Base-by-base conservation (phyloP, 2,329 filamentous ascomycete genomes). In the Rugonectria rugulosa region DNA sequence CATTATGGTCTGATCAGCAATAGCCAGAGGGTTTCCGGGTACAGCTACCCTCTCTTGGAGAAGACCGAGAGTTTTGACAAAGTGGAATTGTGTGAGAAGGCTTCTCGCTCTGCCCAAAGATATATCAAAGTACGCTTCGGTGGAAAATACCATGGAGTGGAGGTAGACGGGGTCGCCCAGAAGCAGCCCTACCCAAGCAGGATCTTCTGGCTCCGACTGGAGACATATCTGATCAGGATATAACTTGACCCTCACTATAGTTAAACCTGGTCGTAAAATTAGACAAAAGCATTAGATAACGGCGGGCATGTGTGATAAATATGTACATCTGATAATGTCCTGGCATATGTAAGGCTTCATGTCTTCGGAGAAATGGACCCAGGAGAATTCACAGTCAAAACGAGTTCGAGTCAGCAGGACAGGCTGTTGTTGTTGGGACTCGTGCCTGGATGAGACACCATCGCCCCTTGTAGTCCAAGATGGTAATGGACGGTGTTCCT, bases 1-100 rank as follows among this genome's bases (percentile, higher is more conserved):
- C 62, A 64, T 64, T 9, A 64, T 64, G 8, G 62, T 64, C 9
- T 62, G 53, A 6, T 64, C 61, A 2, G 62, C 62, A 7, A 54
- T 50, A 0, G 53, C 48, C 0, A 4, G 9, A 2, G 51, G 41
- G 11, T 60, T 36, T 9, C 15, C 4, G 0, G 59, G 53, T 2
- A 50, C 23, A 3, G 48, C 27, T 2, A 64, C 21, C 17, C 62
- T 45, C n/a, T 57, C 44, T 15, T 62, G 61, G 1, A 64, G 53
- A 5, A 64, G 53, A 6, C 59, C 26, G 5, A 64, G 26, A 11
- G 61, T 64, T 36, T 64, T 64, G 23, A 57, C n/a, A 29, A 64
- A 60, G 32, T 64, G 59, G 11, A 60, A 64, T 2, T 64, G 56
- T 5, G 62, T 51, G 11, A 60, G 26, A 0, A 37, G 14, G 0